Percentiles rank a stretch among this genome's conserved stretches.
These are phyloP conservation scores for Simplicillium aogashimaense DNA, from an alignment of 2,329 filamentous ascomycete species.

Conservation along the genomic window DNA sequence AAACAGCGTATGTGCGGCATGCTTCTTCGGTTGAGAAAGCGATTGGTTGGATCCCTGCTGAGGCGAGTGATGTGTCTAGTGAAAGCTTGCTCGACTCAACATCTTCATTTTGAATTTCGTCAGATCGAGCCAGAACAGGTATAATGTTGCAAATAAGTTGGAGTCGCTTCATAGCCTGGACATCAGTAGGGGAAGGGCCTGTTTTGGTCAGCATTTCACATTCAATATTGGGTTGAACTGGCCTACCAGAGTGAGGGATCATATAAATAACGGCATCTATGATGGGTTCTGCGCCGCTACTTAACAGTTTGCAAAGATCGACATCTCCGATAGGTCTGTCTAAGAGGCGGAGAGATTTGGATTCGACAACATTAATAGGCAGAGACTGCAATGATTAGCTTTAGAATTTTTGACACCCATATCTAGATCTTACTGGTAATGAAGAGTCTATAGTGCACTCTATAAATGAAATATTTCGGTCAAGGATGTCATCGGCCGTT, in stretches of 20 bases:
- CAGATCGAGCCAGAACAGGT: conserved; percentile 69
- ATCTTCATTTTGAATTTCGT: conserved; percentile 52
- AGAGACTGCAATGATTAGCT: conserved; percentile 35
- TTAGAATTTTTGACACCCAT: neutral
- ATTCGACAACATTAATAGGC: conserved; percentile 63
- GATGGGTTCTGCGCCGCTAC: conserved; percentile 71
- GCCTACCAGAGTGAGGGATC: conserved; percentile 55
- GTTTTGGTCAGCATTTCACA: conserved; percentile 10
- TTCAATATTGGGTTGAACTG: neutral
- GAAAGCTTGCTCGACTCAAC: conserved; percentile 43
- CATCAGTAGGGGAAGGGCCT: conserved; percentile 36
- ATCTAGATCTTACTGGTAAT: too few relatives aligned
- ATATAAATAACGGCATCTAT: conserved; percentile 83
- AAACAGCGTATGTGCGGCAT: conserved; percentile 58
- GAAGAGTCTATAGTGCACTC: conserved; percentile 32
- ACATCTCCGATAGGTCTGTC: conserved; percentile 53
- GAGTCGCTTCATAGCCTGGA: conserved; percentile 62
- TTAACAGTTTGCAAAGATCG: conserved; percentile 68
- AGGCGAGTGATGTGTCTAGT: too few relatives aligned
- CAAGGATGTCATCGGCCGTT: conserved; percentile 62
- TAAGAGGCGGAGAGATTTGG: conserved; percentile 18
- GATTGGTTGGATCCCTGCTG: too few relatives aligned
- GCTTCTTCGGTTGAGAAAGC: too few relatives aligned
- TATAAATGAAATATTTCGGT: conserved; percentile 89
- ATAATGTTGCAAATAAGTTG: conserved; percentile 73